Base-by-base conservation (phyloP, 2,329 filamentous ascomycete species). In the Paraconiothyrium brasiliense region DNA sequence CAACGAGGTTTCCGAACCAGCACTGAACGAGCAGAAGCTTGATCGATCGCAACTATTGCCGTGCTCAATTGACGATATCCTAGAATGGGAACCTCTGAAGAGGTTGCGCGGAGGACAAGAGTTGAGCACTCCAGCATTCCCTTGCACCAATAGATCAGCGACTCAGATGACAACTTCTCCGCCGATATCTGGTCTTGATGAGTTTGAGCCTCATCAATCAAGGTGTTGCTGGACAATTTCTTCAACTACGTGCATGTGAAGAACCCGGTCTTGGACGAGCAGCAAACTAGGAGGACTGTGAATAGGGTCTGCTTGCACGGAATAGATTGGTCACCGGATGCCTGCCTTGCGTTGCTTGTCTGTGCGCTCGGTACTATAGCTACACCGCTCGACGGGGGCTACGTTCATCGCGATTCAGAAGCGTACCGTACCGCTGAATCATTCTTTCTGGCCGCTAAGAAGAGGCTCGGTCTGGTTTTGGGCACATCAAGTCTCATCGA, bases 321-420 rank as follows among this genome's bases (percentile, higher is more conserved):
- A 4, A 56, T 63, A 20, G 55, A 47, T 10, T 65, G 63, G 63
- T 47, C 47, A 13, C 34, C 60, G 11, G 58, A 63, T 44, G 54
- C 60, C 1, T 65, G 63, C 32, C 58, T 65, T n/a, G 54, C 51
- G 3, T 58, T 65, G 22, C 41, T 63, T 1, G 51, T 63, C 13
- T 65, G 60, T 32, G 63, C 63, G 6, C 58, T 65, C 16, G 63
- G 63, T 47, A 54, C 50, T 8, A 65, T 63, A 41, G 60, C 63
- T 22, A 49, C 63, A 14, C 60, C 60, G 27, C 43, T 47, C 43
- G 11, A 22, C 43, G 43, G 43, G 11, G 24, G 13, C 10, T 47
- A 47, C 43, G 43, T 47, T n/a, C n/a, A 10, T 20, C n/a, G 43
- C 10, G 58, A 56, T 50, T 54, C 58, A 43, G 50, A 54, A 41